Evolutionary conservation across 1,139 yeast species (phyloP).

Genomic region (Geotrichum carabidarum): DNA sequence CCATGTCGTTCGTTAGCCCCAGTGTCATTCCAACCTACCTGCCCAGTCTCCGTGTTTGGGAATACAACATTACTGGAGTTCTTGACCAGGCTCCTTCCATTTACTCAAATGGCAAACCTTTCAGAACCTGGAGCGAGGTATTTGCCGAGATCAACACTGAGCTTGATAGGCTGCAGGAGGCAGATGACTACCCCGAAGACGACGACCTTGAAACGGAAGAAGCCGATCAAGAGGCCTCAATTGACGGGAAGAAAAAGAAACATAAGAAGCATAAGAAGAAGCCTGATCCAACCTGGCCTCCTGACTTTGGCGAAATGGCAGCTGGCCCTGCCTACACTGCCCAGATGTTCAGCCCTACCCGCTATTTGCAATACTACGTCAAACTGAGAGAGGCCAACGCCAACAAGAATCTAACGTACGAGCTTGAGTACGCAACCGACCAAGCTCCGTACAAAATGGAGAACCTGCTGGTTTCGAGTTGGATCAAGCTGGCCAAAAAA

Average conservation of each 20-base stretch:
- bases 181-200: conserved; percentile 24
- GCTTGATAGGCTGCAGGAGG: conserved; percentile 24
- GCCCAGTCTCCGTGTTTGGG: conserved; percentile 81
- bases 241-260: conserved; percentile 25
- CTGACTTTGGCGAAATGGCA: conserved; percentile 46
- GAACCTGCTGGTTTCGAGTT: conserved; percentile 33
- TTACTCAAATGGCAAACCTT: conserved; percentile 23
- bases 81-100: conserved; percentile 25
- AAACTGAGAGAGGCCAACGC: conserved; percentile 54
- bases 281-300: conserved; percentile 63
- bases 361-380: conserved; percentile 66
- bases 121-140: conserved; percentile 48
- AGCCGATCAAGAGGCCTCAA: background rate
- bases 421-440: conserved; percentile 66
- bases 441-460: conserved; percentile 43
- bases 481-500: conserved; percentile 53
- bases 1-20: conserved; percentile 65
- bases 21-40: conserved; percentile 80
- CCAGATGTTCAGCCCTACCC: conserved; percentile 66
- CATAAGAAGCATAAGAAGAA: conserved; percentile 28
- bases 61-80: conserved; percentile 63
- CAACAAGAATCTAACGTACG: conserved; percentile 49
- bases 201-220: background rate
- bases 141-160: conserved; percentile 45
- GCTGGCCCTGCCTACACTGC: conserved; percentile 73